These are phyloP conservation scores for Ceratocystis papillata DNA, from an alignment of 2,329 filamentous ascomycete genomes.

Conservation along the genomic window DNA sequence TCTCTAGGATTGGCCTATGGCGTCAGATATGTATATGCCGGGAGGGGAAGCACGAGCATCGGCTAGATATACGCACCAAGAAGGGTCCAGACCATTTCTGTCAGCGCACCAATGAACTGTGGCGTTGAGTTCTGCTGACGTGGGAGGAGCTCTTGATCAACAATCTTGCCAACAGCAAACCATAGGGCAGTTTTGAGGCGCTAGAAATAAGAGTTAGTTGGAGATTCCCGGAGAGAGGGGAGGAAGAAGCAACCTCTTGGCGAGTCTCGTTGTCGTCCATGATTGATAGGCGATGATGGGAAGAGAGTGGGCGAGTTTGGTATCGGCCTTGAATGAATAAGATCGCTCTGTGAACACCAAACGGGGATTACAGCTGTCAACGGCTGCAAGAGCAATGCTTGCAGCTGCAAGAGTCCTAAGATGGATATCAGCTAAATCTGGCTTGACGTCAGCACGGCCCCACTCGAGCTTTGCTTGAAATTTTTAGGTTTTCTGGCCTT, in stretches of 20 bases:
- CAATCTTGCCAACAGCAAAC: conserved; percentile 74
- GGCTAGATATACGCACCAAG: conserved; percentile 48
- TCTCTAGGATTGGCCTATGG: conserved; percentile 32
- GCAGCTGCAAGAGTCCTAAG: background rate
- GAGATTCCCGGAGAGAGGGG: background rate
- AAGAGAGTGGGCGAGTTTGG: background rate
- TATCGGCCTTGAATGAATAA: background rate
- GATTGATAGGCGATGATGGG: background rate
- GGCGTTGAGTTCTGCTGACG: conserved; percentile 71
- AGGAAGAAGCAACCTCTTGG: conserved; percentile 18
- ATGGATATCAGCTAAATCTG: background rate
- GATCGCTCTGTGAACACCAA: background rate
- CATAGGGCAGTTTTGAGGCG: conserved; percentile 75
- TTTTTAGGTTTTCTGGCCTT: conserved; percentile 13
- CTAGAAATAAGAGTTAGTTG: conserved; percentile 35
- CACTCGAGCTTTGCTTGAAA: conserved; percentile 1
- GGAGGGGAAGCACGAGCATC: background rate
- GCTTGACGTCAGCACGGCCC: conserved; percentile 7
- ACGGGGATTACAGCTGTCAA: background rate
- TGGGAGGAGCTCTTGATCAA: conserved; percentile 62
- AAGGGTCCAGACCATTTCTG: conserved; percentile 78
- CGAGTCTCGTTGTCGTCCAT: conserved; percentile 24
- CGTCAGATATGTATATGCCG: background rate
- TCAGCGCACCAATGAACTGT: conserved; percentile 78
- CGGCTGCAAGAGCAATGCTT: background rate